Evolutionary conservation across 2,329 filamentous ascomycete genomes (phyloP).

Genomic region (Aspergillus sp.): DNA sequence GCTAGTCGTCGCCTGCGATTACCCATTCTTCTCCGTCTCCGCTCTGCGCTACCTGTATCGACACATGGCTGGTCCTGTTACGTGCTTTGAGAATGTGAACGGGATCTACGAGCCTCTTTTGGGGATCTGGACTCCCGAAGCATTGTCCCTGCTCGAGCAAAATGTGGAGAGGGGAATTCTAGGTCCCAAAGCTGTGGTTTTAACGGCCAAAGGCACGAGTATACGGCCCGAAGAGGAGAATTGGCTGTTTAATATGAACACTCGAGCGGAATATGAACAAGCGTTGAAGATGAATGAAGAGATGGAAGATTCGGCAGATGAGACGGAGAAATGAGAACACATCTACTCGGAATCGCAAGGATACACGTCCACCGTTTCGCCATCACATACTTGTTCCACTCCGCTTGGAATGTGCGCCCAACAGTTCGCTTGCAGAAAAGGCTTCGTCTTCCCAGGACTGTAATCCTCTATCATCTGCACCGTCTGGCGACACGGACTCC

Average conservation of each 20-base stretch:
- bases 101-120: constrained; percentile 42
- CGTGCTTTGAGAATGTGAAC: constrained; percentile 39
- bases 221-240: constrained; percentile 15
- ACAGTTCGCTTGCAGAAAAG: constrained; percentile 29
- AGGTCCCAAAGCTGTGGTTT: constrained; percentile 25
- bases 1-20: constrained; percentile 42
- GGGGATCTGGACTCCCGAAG: constrained; percentile 41
- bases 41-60: constrained; percentile 34
- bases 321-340: no score
- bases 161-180: constrained; percentile 21
- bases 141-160: constrained; percentile 29
- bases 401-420: constrained; percentile 31
- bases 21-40: constrained; percentile 34
- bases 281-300: constrained; percentile 40
- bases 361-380: constrained; percentile 21
- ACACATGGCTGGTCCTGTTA: constrained; percentile 32
- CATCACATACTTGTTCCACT: constrained; percentile 13
- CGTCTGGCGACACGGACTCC: not conserved
- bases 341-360: not conserved
- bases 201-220: constrained; percentile 23
- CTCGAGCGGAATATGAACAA: constrained; percentile 49
- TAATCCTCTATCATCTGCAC: constrained; percentile 20
- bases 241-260: constrained; percentile 32
- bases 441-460: constrained; percentile 29
- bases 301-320: not conserved